Evolutionary conservation across 176 grass and related monocot species (phyloP), one percentile per base, ranked within the genome.

Genomic region (Hyparrhenia diplandra): DNA sequence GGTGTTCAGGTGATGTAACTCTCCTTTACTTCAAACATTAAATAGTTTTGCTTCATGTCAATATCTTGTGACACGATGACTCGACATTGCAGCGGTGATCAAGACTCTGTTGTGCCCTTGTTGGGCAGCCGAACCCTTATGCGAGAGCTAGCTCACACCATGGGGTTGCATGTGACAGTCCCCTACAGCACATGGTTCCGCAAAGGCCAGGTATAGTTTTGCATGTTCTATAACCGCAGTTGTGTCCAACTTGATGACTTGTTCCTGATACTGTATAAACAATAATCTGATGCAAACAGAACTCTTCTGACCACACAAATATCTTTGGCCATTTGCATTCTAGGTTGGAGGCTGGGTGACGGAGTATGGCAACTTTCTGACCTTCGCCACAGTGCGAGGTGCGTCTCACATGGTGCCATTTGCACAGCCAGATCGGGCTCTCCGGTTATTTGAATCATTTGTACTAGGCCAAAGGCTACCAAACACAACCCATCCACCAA

Each of bases 381-480:
- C 96, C 69, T 99, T 99, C 61, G 90, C 93, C 6, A 99, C 96
- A 10, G 93, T 99, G 61, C 75, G 96, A 63, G 92, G 96, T 6
- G 96, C 96, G 3, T 84, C 96, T 82, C 96, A 99, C 77, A 99
- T 99, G 96, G 92, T 99, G 79, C 93, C 96, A 17, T 99, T 68
- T 58, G 84, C 96, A 1, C 96, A 99, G 49, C 92, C 96, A 43
- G 92, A 86, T 30, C 73, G 96, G 65, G 93, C 96, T 67, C 90
- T 99, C 6, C 5, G 82, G 24, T 77, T 99, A 18, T 99, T 99
- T 83, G 80, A 7, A 64, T 99, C 92, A 6, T 88, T 99, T 70
- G 70, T 91, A 45, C 83, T 80, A 8, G 88, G 93, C 28, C 80
- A 82, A 76, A 95, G 90, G 65, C 82, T 95, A 46, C 92, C 96